Base-by-base conservation (phyloP, 2,329 filamentous ascomycete species). In the Botrytis pseudocinerea region DNA sequence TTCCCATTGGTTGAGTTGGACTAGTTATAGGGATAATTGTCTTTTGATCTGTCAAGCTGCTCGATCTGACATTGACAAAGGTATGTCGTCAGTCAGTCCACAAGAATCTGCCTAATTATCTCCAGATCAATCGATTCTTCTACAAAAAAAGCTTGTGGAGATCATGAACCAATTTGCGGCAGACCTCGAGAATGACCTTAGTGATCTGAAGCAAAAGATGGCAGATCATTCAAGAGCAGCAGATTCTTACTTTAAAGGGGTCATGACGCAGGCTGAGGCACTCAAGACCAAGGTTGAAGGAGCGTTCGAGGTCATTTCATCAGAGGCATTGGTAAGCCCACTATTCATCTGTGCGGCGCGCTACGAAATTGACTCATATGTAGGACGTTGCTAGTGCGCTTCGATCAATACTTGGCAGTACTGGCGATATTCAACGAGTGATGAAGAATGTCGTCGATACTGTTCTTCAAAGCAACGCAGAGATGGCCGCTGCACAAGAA, bases 1-100 rank as follows among this genome's bases (percentile, higher is more conserved):
- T 1, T 88, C 89, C 62, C 87, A 84, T 79, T 92, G 89, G 89
- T 90, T 85, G 1, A 91, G 88, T 38, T 92, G 89, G 82, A 88
- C 87, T 76, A 90, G 90, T 79, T 87, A 85, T 73, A 84, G 85
- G 72, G 87, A 90, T 72, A 89, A 90, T 76, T 89, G 89, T 2
- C 82, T 88, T 61, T 81, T 89, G 28, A 88, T 92, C 76, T 92
- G 90, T 76, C 86, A 90, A 75, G 88, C 89, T 42, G 86, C 87
- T 60, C 85, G 89, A 54, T 82, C 85, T 60, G 86, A 89, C 70
- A 84, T 87, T 22, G 89, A 91, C 73, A 88, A 87, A 78, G 86
- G 85, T 82, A 80, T 73, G 76, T 54, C n/a, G 28, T 12, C 9
- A 44, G 48, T 59, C 35, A 48, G 14, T 28, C n/a, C 44, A n/a